Evolutionary conservation across 805 yeast species (phyloP), one percentile per base, ranked within the genome.

Genomic region (Cephaloascus albidus): DNA sequence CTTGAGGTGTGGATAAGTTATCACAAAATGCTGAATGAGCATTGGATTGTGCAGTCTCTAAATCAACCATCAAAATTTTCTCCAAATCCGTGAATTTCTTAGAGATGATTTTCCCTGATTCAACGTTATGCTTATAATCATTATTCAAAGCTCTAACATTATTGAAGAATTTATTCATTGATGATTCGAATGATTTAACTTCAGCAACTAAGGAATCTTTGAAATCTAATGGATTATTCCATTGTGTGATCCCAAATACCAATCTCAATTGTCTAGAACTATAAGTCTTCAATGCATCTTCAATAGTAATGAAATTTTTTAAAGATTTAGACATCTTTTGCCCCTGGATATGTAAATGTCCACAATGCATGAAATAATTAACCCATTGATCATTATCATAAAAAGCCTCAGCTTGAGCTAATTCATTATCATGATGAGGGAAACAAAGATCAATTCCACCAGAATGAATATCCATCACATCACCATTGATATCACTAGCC

Each of bases 371-470:
- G 64, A 93, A 93, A 58, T 93, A 93, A 61, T 93, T 90, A 40
- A 93, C 86, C 99, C 99, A 93, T 63, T 93, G 98, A 37, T 76
- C 63, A 60, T 85, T 81, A 54, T 85, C 88, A 58, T 70, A 90
- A 58, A 80, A 82, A 4, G 97, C 97, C 60, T 93, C 99, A 20
- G 89, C 74, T 68, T 93, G 99, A 1, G 99, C 99, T 46, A 93
- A 69, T 65, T 93, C 99, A 54, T 93, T 93, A 61, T 93, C 99
- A 63, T 93, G 99, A 60, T 93, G 99, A 3, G 99, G 99, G 68
- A 93, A 93, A 17, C 97, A 96, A 53, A 93, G 73, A 64, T 93
- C 98, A 40, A 93, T 78, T 47, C 98, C 98, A 42, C 98, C 98
- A 15, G 95, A 81, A 58, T 93, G 98, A 48, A 93, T 86, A 60